Evolutionary conservation across 83 land plant genomes (phyloP).

Genomic region (Picea engelmannii): DNA sequence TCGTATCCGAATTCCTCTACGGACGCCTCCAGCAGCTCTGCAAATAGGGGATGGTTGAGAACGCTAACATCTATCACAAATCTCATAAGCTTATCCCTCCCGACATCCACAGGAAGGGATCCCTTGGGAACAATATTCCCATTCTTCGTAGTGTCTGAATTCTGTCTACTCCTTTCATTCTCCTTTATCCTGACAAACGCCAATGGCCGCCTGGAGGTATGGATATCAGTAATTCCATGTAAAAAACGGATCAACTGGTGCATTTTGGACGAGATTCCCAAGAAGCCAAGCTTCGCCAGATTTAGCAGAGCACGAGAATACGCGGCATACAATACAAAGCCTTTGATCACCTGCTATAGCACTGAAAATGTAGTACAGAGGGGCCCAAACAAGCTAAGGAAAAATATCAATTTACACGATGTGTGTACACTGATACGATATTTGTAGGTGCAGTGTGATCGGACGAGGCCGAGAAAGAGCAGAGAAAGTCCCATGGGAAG

Average conservation of each 20-base stretch:
- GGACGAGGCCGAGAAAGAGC: no score
- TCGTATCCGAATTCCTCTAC: slow-evolving; percentile 7
- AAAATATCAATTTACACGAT: no score
- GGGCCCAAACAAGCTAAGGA: no score
- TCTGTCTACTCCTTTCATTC: no score
- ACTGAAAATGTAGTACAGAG: no score
- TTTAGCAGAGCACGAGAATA: neutral
- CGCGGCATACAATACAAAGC: no score
- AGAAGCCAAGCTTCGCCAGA: neutral
- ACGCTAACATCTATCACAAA: neutral
- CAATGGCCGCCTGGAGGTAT: neutral
- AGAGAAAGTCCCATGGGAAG: no score
- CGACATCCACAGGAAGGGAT: neutral
- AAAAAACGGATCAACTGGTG: neutral
- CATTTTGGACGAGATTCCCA: neutral
- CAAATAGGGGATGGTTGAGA: slow-evolving; percentile 4
- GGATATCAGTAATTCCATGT: neutral
- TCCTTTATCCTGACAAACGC: neutral
- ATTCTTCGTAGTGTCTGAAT: neutral
- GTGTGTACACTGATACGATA: no score
- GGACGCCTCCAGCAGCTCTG: neutral
- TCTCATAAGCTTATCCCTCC: neutral
- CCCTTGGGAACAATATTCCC: neutral
- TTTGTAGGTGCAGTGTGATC: no score
- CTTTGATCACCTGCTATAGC: no score